Evolutionary conservation across 2,329 filamentous ascomycete genomes (phyloP).

Genomic region (Metarhizium robertsii): DNA sequence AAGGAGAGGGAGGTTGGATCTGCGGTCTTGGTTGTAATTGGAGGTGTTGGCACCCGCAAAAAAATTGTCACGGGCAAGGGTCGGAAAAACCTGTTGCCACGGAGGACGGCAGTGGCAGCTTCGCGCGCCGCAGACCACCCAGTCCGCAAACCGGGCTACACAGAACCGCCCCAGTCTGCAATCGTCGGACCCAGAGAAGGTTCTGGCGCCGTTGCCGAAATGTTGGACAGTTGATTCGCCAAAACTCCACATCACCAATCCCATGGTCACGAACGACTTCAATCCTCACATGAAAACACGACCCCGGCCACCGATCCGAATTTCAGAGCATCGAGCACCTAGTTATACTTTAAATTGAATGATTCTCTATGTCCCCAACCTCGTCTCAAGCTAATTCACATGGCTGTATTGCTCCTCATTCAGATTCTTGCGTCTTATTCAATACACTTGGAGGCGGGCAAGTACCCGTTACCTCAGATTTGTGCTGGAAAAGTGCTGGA

Average conservation of each 20-base stretch:
- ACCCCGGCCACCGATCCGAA: neutral
- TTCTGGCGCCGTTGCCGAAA: constrained; percentile 7
- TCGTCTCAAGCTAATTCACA: neutral
- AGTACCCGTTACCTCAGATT: neutral
- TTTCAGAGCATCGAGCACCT: neutral
- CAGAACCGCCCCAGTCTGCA: too few relatives aligned
- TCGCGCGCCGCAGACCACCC: neutral
- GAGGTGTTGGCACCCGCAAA: constrained; percentile 19
- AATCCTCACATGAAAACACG: too few relatives aligned
- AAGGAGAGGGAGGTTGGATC: constrained; percentile 8
- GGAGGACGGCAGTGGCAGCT: neutral
- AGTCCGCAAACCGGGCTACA: too few relatives aligned
- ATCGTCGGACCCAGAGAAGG: constrained; percentile 8
- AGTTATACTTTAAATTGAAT: neutral
- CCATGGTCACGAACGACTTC: too few relatives aligned
- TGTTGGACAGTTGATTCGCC: neutral
- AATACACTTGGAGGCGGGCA: too few relatives aligned
- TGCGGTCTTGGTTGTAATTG: constrained; percentile 4
- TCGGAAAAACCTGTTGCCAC: constrained; percentile 25
- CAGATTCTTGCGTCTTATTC: neutral
- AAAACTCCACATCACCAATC: neutral
- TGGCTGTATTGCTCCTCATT: neutral
- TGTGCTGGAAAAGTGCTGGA: neutral
- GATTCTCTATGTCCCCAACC: neutral
- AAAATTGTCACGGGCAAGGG: constrained; percentile 31